Conservation (phyloP, 495 filamentous ascomycete species). For the Pyrenula massariospora region DNA sequence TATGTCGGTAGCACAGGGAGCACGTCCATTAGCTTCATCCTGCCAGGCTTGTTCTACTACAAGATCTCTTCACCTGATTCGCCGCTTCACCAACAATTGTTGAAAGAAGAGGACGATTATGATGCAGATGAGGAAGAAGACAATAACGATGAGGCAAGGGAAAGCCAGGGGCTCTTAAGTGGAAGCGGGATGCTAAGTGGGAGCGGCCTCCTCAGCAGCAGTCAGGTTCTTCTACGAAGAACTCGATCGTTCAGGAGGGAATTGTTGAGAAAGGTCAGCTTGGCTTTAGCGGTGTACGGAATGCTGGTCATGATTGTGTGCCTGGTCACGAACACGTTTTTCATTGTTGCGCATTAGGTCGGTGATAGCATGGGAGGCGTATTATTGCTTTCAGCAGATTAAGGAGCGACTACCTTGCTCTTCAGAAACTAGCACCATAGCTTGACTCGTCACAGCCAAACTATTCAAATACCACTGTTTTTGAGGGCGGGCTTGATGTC, state of each 20-base stretch:
- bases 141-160: conserved; percentile 19
- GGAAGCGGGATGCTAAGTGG: conserved; percentile 25
- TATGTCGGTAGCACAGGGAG: conserved; percentile 93
- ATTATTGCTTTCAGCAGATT: too few species aligned
- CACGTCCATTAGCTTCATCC: conserved; percentile 90
- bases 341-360: conserved; percentile 42
- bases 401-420: too few species aligned
- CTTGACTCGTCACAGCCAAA: too few species aligned
- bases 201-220: conserved; percentile 36
- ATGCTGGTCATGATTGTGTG: conserved; percentile 81
- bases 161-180: conserved; percentile 19
- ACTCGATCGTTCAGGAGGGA: conserved; percentile 41
- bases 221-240: conserved; percentile 21
- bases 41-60: conserved; percentile 95
- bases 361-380: too few species aligned
- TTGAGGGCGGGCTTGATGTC: too few species aligned
- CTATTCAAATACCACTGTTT: too few species aligned
- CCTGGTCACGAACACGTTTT: conserved; percentile 71
- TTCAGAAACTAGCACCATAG: too few species aligned
- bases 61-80: conserved; percentile 87
- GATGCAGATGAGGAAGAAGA: conserved; percentile 32
- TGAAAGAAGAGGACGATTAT: conserved; percentile 73
- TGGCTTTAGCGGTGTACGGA: conserved; percentile 75
- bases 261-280: conserved; percentile 57
- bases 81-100: conserved; percentile 65